Evolutionary conservation across 805 yeast genomes (phyloP).

Genomic region (Torulaspora gathmanii): DNA sequence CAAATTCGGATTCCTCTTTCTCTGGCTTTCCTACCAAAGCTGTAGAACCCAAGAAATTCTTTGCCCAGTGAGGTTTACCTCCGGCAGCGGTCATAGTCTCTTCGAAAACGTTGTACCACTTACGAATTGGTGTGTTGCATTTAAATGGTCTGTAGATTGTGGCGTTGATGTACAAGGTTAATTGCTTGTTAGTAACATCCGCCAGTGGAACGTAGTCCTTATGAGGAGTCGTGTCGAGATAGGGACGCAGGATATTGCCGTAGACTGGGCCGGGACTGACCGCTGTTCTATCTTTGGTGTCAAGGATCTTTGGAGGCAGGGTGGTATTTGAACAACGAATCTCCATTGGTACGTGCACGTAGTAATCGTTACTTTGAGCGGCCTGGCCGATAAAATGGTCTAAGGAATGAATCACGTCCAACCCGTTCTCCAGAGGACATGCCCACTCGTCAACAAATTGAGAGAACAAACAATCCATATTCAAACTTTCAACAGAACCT

Average conservation of each 20-base stretch:
- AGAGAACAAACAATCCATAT: conserved; percentile 91
- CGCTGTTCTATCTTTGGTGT: conserved; percentile 47
- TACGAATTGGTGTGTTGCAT: conserved; percentile 61
- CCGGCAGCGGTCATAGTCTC: conserved; percentile 67
- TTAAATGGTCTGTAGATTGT: conserved; percentile 95
- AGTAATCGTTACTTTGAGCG: conserved; percentile 55
- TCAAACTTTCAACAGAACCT: conserved; percentile 78
- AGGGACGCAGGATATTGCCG: conserved; percentile 81
- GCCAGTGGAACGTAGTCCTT: conserved; percentile 49
- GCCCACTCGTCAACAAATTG: conserved; percentile 98
- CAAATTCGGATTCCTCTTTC: conserved; percentile 39
- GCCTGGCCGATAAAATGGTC: conserved; percentile 59
- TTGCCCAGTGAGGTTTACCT: conserved; percentile 99
- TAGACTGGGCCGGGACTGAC: conserved; percentile 71
- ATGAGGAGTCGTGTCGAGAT: conserved; percentile 68
- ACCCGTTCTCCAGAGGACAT: conserved; percentile 78
- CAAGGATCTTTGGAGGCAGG: conserved; percentile 38
- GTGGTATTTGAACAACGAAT: conserved; percentile 89
- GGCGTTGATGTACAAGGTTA: conserved; percentile 84
- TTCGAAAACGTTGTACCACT: conserved; percentile 85
- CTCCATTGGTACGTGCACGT: conserved; percentile 93
- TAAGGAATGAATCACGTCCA: conserved; percentile 61
- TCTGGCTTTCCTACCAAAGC: conserved; percentile 33
- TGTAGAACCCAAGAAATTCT: conserved; percentile 71
- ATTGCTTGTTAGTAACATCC: conserved; percentile 58